Evolutionary conservation across 176 grass and related monocot species (phyloP).

Genomic region (Olyra latifolia): DNA sequence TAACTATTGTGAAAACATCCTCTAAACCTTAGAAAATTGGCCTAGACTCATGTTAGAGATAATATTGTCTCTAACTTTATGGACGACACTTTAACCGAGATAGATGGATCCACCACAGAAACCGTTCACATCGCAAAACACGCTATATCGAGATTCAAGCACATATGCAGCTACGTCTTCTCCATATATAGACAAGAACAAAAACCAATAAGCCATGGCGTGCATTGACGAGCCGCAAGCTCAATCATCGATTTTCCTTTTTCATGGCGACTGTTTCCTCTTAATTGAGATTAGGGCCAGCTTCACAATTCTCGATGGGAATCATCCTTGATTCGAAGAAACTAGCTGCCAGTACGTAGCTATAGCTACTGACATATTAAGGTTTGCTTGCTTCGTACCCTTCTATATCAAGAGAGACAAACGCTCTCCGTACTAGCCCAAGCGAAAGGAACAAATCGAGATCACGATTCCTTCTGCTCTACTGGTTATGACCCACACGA

Average conservation of each 20-base stretch:
- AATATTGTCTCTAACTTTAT: too few species aligned
- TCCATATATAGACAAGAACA: not conserved
- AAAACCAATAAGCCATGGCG: not conserved
- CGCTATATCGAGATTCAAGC: not conserved
- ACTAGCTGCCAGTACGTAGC: not conserved
- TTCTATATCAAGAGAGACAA: not conserved
- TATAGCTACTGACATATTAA: too few species aligned
- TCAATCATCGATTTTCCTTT: not conserved
- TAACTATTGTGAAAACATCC: too few species aligned
- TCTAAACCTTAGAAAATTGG: too few species aligned
- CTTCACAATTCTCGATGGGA: not conserved
- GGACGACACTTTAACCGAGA: too few species aligned
- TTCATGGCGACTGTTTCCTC: not conserved
- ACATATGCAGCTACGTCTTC: not conserved
- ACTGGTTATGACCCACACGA: not conserved
- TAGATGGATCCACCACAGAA: too few species aligned
- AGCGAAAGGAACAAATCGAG: not conserved
- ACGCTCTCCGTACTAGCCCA: not conserved
- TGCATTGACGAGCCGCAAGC: not conserved
- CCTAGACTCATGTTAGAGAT: too few species aligned
- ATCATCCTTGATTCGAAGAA: not conserved
- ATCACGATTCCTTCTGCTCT: not conserved
- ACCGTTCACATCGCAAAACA: not conserved
- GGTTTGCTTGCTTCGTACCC: not conserved
- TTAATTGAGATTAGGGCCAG: not conserved